A percentile compares a stretch with the other conserved stretches of the same genome.
Evolutionary conservation across 2,329 filamentous ascomycete genomes (phyloP).

Genomic region (Orbilia blumenaviensis): DNA sequence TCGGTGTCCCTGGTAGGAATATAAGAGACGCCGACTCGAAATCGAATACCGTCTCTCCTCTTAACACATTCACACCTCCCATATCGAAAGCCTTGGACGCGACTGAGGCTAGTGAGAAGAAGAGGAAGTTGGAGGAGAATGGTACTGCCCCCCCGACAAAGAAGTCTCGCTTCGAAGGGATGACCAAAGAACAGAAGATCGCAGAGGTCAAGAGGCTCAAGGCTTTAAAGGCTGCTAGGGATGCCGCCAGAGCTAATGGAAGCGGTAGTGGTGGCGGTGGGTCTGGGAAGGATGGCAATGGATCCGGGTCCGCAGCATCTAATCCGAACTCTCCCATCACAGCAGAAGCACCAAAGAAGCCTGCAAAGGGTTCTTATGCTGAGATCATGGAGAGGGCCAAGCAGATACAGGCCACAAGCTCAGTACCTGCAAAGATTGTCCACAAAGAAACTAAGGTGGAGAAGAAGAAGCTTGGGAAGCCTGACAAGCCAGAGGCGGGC

Average conservation of each 20-base stretch:
- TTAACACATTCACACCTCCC: slow-evolving; percentile 50
- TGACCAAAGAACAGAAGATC: slow-evolving; percentile 54
- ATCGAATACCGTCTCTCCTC: slow-evolving; percentile 34
- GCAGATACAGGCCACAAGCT: slow-evolving; percentile 38
- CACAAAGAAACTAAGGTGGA: slow-evolving; percentile 49
- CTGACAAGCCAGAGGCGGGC: slow-evolving; percentile 31
- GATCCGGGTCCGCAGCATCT: slow-evolving; percentile 46
- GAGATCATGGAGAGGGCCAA: slow-evolving; percentile 51
- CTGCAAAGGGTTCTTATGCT: slow-evolving; percentile 44
- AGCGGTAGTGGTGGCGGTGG: not conserved
- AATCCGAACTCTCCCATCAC: slow-evolving; percentile 51
- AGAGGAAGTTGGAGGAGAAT: slow-evolving; percentile 46
- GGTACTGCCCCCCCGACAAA: slow-evolving; percentile 40
- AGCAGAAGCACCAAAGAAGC: slow-evolving; percentile 37
- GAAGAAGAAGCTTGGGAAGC: slow-evolving; percentile 44
- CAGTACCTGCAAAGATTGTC: slow-evolving; percentile 42
- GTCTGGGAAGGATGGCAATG: slow-evolving; percentile 45
- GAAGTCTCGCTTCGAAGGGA: slow-evolving; percentile 54
- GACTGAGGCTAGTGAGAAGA: slow-evolving; percentile 39
- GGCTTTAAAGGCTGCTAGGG: slow-evolving; percentile 45
- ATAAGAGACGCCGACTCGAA: slow-evolving; percentile 19
- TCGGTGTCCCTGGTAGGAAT: slow-evolving; percentile 42
- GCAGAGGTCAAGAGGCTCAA: slow-evolving; percentile 50
- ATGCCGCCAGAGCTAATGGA: slow-evolving; percentile 28
- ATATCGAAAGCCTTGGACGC: slow-evolving; percentile 49